Evolutionary conservation across 257 asterid species (phyloP).

Genomic region (Thymus mandschuricus): DNA sequence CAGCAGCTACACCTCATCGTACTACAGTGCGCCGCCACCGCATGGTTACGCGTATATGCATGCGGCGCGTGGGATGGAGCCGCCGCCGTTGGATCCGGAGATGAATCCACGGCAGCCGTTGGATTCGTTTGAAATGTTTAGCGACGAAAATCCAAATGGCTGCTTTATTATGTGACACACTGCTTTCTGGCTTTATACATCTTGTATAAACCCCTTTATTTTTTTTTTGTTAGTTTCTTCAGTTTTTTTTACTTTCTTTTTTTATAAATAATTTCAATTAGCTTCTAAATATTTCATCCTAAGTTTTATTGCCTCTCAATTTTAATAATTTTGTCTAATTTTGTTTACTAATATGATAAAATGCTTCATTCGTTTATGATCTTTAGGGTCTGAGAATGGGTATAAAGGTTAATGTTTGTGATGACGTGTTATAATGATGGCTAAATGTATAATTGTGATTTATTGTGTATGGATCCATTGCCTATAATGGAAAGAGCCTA

Average conservation of each 20-base stretch:
- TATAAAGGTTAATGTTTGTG: no score
- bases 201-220: slow-evolving; percentile 42
- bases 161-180: slow-evolving; percentile 55
- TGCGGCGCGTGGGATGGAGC: slow-evolving; percentile 33
- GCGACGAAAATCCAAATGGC: slow-evolving; percentile 83
- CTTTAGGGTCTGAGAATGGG: no score
- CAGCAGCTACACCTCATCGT: slow-evolving; percentile 54
- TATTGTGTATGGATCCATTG: no score
- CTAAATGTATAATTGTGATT: no score
- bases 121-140: slow-evolving; percentile 79
- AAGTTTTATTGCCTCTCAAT: no score
- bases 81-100: slow-evolving; percentile 45
- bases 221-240: background rate
- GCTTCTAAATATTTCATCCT: background rate
- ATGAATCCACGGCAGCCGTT: slow-evolving; percentile 53
- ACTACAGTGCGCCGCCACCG: slow-evolving; percentile 53
- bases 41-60: slow-evolving; percentile 49
- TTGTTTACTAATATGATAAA: no score
- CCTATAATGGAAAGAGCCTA: no score
- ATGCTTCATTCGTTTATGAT: no score
- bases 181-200: slow-evolving; percentile 37
- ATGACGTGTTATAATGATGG: no score
- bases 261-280: background rate
- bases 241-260: background rate
- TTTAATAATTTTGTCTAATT: no score